Evolutionary conservation across 345 rosid species (phyloP).

Genomic region (Linum lewisii): DNA sequence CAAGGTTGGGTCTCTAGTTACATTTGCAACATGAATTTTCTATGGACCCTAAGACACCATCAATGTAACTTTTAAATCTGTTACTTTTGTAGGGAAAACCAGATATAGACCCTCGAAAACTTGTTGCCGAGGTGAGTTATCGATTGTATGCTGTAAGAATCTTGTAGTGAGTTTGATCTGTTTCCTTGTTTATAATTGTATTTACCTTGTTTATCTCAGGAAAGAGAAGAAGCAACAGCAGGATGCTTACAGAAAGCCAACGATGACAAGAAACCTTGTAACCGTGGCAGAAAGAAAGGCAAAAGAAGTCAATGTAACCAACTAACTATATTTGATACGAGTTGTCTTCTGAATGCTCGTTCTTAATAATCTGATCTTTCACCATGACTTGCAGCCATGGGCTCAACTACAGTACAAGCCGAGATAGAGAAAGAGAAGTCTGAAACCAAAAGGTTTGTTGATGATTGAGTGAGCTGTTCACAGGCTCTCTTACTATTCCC

Average conservation of each 20-base stretch:
- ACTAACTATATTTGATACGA: background rate
- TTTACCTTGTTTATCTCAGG: constrained; percentile 17
- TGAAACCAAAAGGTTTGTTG: constrained; percentile 49
- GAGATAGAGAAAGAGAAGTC: constrained; percentile 36
- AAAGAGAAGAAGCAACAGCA: constrained; percentile 16
- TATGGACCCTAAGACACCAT: background rate
- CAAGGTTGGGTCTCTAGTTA: constrained; percentile 17
- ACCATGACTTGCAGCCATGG: constrained; percentile 38
- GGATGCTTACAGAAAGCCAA: constrained; percentile 14
- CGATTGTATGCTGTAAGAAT: background rate
- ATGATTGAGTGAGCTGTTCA: background rate
- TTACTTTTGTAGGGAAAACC: constrained; percentile 20
- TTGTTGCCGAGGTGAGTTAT: constrained; percentile 14
- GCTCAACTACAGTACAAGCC: constrained; percentile 25
- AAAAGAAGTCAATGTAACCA: constrained; percentile 43
- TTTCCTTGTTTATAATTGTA: background rate
- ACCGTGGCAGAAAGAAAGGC: constrained; percentile 24
- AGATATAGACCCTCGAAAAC: constrained; percentile 7
- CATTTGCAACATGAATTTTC: background rate
- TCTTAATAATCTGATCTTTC: background rate
- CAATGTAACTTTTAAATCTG: background rate
- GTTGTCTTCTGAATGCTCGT: constrained; percentile 6
- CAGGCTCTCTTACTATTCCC: background rate
- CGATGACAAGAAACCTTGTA: constrained; percentile 16
- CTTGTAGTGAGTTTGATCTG: background rate